phyloP scores from a whole-genome alignment of 805 yeast species.

The Yarrowia sp. region DNA sequence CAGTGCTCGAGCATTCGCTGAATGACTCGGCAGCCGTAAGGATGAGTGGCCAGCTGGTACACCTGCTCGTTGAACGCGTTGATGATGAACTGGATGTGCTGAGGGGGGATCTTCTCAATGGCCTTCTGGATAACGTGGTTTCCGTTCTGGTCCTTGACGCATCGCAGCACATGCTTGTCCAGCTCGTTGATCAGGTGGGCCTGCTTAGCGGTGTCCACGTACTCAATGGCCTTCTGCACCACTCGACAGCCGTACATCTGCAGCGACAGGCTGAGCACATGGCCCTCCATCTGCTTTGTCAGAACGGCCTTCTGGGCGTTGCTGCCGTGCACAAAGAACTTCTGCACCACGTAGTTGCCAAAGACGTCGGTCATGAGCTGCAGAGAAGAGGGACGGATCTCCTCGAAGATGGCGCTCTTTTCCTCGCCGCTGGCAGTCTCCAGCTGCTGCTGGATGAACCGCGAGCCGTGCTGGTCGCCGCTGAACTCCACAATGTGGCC shows the following conservation, averaged over 20 bases:
- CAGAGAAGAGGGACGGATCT: slow-evolving; percentile 73
- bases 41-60: slow-evolving; percentile 88
- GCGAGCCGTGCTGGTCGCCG: slow-evolving; percentile 95
- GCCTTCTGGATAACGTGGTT: slow-evolving; percentile 97
- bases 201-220: slow-evolving; percentile 68
- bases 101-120: slow-evolving; percentile 82
- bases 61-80: slow-evolving; percentile 67
- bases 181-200: slow-evolving; percentile 73
- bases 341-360: slow-evolving; percentile 96
- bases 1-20: slow-evolving; percentile 90
- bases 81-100: slow-evolving; percentile 71
- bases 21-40: slow-evolving; percentile 96
- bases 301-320: slow-evolving; percentile 71
- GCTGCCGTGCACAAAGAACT: slow-evolving; percentile 84
- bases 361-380: slow-evolving; percentile 94
- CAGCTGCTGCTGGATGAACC: slow-evolving; percentile 91
- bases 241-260: slow-evolving; percentile 99
- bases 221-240: slow-evolving; percentile 90
- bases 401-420: slow-evolving; percentile 82
- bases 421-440: slow-evolving; percentile 69
- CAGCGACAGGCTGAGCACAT: slow-evolving; percentile 74
- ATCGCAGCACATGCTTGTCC: slow-evolving; percentile 62
- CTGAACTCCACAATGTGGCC: slow-evolving; percentile 92
- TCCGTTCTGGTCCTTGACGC: slow-evolving; percentile 96
- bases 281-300: slow-evolving; percentile 74